phyloP scores from a whole-genome alignment of 306 rosid genomes.

The Cucumis hystrix region DNA sequence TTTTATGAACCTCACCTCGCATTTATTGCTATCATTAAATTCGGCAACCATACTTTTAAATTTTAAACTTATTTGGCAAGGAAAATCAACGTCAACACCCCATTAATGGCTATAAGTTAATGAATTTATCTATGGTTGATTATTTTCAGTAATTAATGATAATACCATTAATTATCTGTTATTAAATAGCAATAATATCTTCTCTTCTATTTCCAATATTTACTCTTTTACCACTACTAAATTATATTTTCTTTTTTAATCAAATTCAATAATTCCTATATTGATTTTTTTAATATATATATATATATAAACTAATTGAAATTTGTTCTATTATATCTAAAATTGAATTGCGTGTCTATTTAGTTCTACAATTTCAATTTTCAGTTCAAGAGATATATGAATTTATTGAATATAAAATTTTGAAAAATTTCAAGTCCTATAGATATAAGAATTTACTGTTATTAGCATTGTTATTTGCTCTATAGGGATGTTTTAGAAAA shows the following conservation, averaged over 20 bases:
- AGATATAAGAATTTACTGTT: too few relatives aligned
- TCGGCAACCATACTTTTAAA: neutral
- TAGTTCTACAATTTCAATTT: too few relatives aligned
- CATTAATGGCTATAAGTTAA: neutral
- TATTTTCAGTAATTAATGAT: neutral
- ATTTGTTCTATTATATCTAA: too few relatives aligned
- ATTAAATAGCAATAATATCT: neutral
- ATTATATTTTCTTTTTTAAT: neutral
- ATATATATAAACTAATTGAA: too few relatives aligned
- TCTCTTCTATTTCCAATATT: neutral
- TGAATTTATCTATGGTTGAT: neutral
- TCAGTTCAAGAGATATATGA: too few relatives aligned
- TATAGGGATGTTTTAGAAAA: too few relatives aligned
- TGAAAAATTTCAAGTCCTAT: too few relatives aligned
- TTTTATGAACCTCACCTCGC: neutral
- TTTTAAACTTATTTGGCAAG: neutral
- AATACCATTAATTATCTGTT: neutral
- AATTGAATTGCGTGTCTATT: too few relatives aligned
- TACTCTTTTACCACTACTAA: neutral
- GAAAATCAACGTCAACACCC: neutral
- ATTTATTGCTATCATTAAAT: neutral
- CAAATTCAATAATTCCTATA: neutral
- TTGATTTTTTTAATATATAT: too few relatives aligned
- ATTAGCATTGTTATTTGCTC: too few relatives aligned
- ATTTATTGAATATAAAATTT: too few relatives aligned